Evolutionary conservation across 2,329 filamentous ascomycete species (phyloP).

Genomic region (Colletotrichum aenigma): DNA sequence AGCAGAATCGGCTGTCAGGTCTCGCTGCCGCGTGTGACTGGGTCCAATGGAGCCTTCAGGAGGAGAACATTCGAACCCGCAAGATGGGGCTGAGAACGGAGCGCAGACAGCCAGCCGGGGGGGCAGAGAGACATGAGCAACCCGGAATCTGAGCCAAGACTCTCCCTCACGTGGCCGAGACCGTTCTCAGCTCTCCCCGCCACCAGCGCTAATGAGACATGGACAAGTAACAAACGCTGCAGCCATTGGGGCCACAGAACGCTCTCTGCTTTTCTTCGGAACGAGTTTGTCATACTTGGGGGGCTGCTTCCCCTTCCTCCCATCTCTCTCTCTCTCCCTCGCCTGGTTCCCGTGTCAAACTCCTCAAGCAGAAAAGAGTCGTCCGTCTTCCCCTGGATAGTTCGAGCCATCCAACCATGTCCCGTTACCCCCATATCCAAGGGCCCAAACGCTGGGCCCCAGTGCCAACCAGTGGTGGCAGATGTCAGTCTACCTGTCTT

Average conservation of each 20-base stretch:
- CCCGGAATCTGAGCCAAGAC: background rate
- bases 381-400: background rate
- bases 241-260: background rate
- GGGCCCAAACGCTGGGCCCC: background rate
- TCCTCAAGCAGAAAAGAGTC: background rate
- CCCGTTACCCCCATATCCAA: background rate
- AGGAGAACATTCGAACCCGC: background rate
- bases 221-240: background rate
- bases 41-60: background rate
- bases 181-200: conserved; percentile 2
- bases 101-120: background rate
- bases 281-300: background rate
- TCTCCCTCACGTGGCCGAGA: conserved; percentile 1
- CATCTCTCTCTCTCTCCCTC: background rate
- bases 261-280: background rate
- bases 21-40: background rate
- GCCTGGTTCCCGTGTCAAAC: background rate
- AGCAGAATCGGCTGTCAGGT: background rate
- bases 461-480: background rate
- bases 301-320: background rate
- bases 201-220: background rate
- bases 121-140: background rate
- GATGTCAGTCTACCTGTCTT: conserved; percentile 3
- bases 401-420: background rate
- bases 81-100: background rate